Base-by-base conservation (phyloP, 2,329 filamentous ascomycete species). In the Claviceps spartinae region DNA sequence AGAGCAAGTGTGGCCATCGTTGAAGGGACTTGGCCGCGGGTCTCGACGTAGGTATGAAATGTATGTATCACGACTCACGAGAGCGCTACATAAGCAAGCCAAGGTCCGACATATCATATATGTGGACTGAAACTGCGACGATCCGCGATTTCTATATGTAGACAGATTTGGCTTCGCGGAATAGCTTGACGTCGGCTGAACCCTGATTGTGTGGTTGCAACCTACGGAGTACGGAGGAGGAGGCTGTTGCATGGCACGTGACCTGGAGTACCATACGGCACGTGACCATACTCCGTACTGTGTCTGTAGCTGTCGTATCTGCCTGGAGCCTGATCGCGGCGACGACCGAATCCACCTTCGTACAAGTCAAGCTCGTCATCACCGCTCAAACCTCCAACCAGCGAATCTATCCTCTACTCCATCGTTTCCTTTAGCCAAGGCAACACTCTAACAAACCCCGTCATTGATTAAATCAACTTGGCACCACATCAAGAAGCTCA, bases 241-340 rank as follows among this genome's bases (percentile, higher is more conserved):
- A 18, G 18, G 26, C 16, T n/a, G 13, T 11, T n/a, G 13, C n/a
- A 5, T 1, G 2, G 26, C 44, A 36, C 44, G 44, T 47, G 47
- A 48, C 20, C 1, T 2, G 5, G 1, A 40, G 2, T 11, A 14
- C 8, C 6, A 1, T 2, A 4, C 0, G 24, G 11, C 49, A 50
- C 42, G 49, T 50, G 42, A 50, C 38, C 6, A 1, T 5, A 11
- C 48, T 13, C 38, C 6, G 1, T 5, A 11, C 48, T 13, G 6
- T 5, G 16, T 18, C 52, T 53, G 38, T 56, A 64, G 67, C 62
- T 69, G 69, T 71, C 70, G 70, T 70, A 69, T 71, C 66, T 66
- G 64, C 61, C 69, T 71, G 70, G 64, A 67, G 70, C 70, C 70
- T 72, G 62, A 62, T 62, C 55, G 57, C 55, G 54, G 55, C 57